Evolutionary conservation across 2,329 filamentous ascomycete genomes (phyloP).

Genomic region (Alternaria sp.): DNA sequence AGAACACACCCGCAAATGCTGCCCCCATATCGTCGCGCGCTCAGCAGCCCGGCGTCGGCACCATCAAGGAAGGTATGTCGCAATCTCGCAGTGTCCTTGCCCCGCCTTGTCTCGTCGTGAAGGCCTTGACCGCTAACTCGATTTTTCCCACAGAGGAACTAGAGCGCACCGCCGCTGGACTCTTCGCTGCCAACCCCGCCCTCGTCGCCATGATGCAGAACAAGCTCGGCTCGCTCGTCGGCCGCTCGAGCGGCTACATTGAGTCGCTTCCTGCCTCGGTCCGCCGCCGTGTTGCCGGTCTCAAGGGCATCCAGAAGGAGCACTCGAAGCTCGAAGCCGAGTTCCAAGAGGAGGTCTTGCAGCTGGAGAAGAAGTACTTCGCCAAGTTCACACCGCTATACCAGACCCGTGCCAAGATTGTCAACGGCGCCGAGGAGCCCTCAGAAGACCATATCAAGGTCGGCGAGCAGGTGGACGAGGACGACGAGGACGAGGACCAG

Average conservation of each 20-base stretch:
- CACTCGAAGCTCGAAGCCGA: constrained; percentile 98
- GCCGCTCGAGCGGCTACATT: constrained; percentile 95
- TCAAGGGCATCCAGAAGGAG: constrained; percentile 98
- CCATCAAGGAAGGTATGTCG: constrained; percentile 91
- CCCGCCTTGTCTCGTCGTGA: constrained; percentile 36
- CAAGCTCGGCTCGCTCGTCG: constrained; percentile 90
- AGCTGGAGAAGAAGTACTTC: constrained; percentile 99
- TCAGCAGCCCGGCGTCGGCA: constrained; percentile 90
- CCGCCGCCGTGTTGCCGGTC: constrained; percentile 89
- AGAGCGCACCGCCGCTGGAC: constrained; percentile 85
- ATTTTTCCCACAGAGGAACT: constrained; percentile 75
- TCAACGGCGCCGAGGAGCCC: constrained; percentile 87
- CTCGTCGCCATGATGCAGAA: constrained; percentile 98
- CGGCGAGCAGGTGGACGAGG: constrained; percentile 80
- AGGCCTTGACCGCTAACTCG: constrained; percentile 50
- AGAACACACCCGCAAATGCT: constrained; percentile 95
- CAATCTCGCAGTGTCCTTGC: constrained; percentile 25
- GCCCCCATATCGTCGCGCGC: constrained; percentile 98
- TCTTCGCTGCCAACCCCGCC: constrained; percentile 95
- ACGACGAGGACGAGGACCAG: constrained; percentile 62
- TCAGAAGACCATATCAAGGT: constrained; percentile 86
- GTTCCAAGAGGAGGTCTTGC: constrained; percentile 97
- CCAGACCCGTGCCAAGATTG: constrained; percentile 89
- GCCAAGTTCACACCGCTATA: constrained; percentile 98
- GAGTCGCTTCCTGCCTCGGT: constrained; percentile 91